Conservation (phyloP, 106 monocot genomes). For the Apostasia ramifera region DNA sequence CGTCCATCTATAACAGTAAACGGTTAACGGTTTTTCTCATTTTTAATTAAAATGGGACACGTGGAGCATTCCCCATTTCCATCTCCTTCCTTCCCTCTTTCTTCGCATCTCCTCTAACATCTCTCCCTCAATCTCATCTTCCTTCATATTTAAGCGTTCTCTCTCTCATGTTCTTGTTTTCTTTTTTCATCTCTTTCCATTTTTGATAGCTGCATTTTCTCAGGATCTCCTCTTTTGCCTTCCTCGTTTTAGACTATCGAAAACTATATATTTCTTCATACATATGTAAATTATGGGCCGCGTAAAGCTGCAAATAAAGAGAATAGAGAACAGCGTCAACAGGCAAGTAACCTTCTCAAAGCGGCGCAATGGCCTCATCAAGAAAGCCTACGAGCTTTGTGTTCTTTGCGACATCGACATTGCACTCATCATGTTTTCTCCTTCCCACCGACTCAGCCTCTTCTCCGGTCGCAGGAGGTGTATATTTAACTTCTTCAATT, state of each 20-base stretch:
- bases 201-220: not conserved
- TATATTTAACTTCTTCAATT: not conserved
- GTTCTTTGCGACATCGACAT: constrained; percentile 90
- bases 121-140: not conserved
- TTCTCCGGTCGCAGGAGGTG: constrained; percentile 79
- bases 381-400: constrained; percentile 90
- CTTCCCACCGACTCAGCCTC: constrained; percentile 67
- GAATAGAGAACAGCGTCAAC: constrained; percentile 74
- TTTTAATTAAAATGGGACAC: too few species aligned
- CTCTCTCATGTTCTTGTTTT: not conserved
- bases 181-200: not conserved
- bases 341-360: constrained; percentile 91
- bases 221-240: not conserved
- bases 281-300: constrained; percentile 47
- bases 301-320: constrained; percentile 79
- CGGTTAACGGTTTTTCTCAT: not conserved
- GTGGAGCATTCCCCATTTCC: not conserved
- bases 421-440: constrained; percentile 91
- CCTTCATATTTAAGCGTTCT: not conserved
- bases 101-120: constrained; percentile 4
- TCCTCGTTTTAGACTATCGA: not conserved
- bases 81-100: constrained; percentile 13
- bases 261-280: not conserved
- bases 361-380: constrained; percentile 87
- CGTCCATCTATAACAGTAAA: not conserved